phyloP scores from a whole-genome alignment of 495 filamentous ascomycete species.

The Xylona heveae region DNA sequence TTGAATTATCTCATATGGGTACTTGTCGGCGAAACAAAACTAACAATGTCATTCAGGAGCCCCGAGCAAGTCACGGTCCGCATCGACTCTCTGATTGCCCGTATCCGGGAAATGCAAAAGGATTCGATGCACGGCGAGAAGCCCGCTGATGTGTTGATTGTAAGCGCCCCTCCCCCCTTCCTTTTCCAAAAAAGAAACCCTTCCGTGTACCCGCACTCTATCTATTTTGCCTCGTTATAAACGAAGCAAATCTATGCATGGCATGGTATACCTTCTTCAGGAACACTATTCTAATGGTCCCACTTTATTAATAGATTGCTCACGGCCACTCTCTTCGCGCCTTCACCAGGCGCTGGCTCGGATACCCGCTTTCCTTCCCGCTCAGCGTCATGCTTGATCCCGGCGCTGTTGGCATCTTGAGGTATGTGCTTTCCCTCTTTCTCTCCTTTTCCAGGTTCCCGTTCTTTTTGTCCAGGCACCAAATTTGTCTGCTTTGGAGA shows the following conservation, averaged over 20 bases:
- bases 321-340: not conserved
- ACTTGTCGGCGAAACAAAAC: too few relatives aligned
- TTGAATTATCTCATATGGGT: too few relatives aligned
- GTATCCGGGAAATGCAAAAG: not conserved
- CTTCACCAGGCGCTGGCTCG: not conserved
- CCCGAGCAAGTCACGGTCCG: not conserved
- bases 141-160: not conserved
- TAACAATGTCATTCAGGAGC: not conserved
- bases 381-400: conserved; percentile 1
- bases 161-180: too few relatives aligned
- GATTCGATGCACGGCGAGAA: not conserved
- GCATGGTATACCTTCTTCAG: too few relatives aligned
- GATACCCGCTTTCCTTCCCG: not conserved
- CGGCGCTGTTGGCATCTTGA: conserved; percentile 1
- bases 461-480: too few relatives aligned
- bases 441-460: not conserved
- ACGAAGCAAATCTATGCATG: too few relatives aligned
- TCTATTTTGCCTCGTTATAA: too few relatives aligned
- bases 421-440: conserved; percentile 2
- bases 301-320: too few relatives aligned
- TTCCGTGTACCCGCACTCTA: too few relatives aligned
- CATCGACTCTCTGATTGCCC: not conserved
- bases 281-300: too few relatives aligned
- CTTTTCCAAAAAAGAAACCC: too few relatives aligned
- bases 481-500: too few relatives aligned